Conservation (phyloP, 306 rosid species). For the Prunus fruticosa region DNA sequence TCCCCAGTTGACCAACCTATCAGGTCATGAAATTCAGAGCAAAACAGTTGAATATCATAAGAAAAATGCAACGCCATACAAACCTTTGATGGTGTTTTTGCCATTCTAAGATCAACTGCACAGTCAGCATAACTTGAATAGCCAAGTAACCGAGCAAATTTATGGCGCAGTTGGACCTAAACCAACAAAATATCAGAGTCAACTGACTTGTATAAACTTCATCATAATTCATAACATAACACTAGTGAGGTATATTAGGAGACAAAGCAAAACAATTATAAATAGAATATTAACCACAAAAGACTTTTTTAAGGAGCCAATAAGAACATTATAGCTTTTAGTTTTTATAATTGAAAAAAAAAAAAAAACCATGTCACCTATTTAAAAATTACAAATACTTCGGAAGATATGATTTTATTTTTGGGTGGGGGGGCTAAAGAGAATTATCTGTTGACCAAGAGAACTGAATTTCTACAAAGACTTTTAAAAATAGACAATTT, state of each 20-base stretch:
- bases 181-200: slow-evolving; percentile 22
- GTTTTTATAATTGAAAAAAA: not conserved
- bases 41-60: slow-evolving; percentile 1
- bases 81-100: slow-evolving; percentile 91
- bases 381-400: not conserved
- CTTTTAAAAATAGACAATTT: not conserved
- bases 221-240: not conserved
- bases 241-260: not conserved
- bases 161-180: slow-evolving; percentile 90
- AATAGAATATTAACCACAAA: not conserved
- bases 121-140: slow-evolving; percentile 88
- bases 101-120: slow-evolving; percentile 81
- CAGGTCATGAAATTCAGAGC: not conserved
- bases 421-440: not conserved
- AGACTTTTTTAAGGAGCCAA: not conserved
- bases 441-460: not conserved
- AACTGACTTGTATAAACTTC: not conserved
- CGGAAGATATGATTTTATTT: not conserved
- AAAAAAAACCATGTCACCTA: not conserved
- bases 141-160: slow-evolving; percentile 82
- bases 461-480: not conserved
- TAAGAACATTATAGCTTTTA: not conserved
- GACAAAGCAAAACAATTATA: slow-evolving; percentile 9
- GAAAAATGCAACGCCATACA: slow-evolving; percentile 11
- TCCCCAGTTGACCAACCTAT: not conserved